Evolutionary conservation across 2,329 filamentous ascomycete genomes (phyloP), one percentile per base, ranked within the genome.

Genomic region (Alternaria ventricosa): DNA sequence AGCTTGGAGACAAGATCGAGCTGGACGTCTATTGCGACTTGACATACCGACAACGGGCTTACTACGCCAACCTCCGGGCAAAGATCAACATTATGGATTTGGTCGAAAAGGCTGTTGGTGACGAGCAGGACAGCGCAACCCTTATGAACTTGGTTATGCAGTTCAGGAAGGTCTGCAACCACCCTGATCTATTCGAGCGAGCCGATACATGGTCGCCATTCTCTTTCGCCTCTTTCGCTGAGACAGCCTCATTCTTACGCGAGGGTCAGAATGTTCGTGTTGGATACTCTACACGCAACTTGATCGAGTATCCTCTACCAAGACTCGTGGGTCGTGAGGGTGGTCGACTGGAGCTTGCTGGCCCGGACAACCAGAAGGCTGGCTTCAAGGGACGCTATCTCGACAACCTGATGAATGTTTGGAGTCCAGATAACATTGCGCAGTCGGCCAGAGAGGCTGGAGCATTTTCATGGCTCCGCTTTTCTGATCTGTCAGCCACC

Each of bases 101-200:
- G 18, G 96, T 99, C 59, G 96, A 99, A 81, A 98, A 97, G 86
- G 95, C 95, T 3, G 87, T 96, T 71, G 96, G 96, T 36, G 94
- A 97, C 73, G 96, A 98, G 54, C 90, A 95, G 73, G 96, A 98
- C 77, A 97, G 93, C 36, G 94, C 95, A 44, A 98, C 95, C 1
- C 83, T 99, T 74, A 98, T 99, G 96, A 99, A 99, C 81, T 85
- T 99, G 69, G 96, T 99, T 67, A 99, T 99, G 96, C 96, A 99
- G 82, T 99, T 99, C 87, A 89, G 96, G 73, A 99, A 99, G 83
- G 96, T 99, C 61, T 99, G 96, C 84, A 99, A 99, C 77, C 96
- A 99, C 78, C 96, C 96, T 0, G 96, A 99, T 81, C 82, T 99
- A 33, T 99, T 99, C 72, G 94, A 99, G 81, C 91, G 96, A 49